Percentiles rank a stretch among this genome's conserved stretches.
These are phyloP conservation scores for Prototheca stagnorum DNA, from an alignment of 163 green algal genomes.

Conservation along the genomic window DNA sequence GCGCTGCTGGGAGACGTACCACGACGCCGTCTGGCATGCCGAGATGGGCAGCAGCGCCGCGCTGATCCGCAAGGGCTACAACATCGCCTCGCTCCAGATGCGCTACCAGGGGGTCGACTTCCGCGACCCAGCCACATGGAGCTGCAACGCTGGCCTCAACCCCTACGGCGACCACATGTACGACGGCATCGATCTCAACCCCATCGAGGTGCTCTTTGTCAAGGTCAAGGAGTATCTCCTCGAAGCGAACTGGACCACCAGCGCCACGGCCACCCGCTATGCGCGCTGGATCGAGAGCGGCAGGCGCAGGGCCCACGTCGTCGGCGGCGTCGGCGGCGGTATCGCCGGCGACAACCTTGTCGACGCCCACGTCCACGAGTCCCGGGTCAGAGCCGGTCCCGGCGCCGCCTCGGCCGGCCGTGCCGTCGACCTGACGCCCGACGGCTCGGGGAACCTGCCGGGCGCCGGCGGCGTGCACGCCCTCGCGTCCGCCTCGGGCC, in stretches of 20 bases:
- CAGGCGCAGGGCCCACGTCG: background rate
- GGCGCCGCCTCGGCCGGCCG: too few relatives aligned
- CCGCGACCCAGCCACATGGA: conserved; percentile 22
- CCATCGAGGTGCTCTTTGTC: conserved; percentile 19
- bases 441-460: too few relatives aligned
- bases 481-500: too few relatives aligned
- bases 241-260: conserved; percentile 13
- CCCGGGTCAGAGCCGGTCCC: too few relatives aligned
- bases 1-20: conserved; percentile 20
- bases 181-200: conserved; percentile 23
- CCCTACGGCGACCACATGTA: conserved; percentile 28
- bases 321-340: too few relatives aligned
- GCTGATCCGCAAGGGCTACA: conserved; percentile 24
- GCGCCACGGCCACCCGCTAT: conserved; percentile 12
- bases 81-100: conserved; percentile 28
- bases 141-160: conserved; percentile 28
- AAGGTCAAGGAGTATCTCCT: conserved; percentile 26
- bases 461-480: too few relatives aligned
- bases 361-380: too few relatives aligned
- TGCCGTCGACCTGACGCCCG: too few relatives aligned
- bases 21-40: conserved; percentile 23
- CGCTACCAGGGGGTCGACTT: conserved; percentile 34
- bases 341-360: too few relatives aligned
- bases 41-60: conserved; percentile 25
- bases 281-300: conserved; percentile 6